phyloP scores from a whole-genome alignment of 305 asterid species.

The Fraxinus sp. region DNA sequence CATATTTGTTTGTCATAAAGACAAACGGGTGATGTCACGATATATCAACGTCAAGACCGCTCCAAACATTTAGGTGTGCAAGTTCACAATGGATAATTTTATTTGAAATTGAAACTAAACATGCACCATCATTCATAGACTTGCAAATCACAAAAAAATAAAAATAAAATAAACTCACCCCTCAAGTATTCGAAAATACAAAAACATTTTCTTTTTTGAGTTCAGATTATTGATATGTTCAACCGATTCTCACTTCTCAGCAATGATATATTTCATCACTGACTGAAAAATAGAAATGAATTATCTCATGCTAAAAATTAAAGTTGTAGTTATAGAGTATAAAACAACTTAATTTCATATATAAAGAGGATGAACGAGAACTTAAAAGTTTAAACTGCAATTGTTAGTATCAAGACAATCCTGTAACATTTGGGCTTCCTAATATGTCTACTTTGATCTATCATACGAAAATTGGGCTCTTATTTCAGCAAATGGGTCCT shows the following conservation, averaged over 20 bases:
- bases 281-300: background rate
- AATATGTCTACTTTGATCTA: background rate
- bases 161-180: background rate
- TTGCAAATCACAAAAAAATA: background rate
- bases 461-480: background rate
- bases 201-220: background rate
- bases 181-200: background rate
- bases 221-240: background rate
- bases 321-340: background rate
- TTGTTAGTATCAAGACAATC: background rate
- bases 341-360: background rate
- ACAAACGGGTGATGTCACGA: background rate
- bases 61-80: constrained; percentile 4
- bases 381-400: background rate
- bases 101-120: background rate
- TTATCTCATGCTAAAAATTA: background rate
- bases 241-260: background rate
- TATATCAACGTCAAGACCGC: background rate
- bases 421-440: background rate
- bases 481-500: constrained; percentile 17
- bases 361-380: background rate
- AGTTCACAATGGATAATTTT: background rate
- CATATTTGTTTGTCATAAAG: background rate
- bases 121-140: background rate
- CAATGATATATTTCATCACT: constrained; percentile 8